Base-by-base conservation (phyloP, 176 grass and related monocot genomes). In the Ensete ventricosum region DNA sequence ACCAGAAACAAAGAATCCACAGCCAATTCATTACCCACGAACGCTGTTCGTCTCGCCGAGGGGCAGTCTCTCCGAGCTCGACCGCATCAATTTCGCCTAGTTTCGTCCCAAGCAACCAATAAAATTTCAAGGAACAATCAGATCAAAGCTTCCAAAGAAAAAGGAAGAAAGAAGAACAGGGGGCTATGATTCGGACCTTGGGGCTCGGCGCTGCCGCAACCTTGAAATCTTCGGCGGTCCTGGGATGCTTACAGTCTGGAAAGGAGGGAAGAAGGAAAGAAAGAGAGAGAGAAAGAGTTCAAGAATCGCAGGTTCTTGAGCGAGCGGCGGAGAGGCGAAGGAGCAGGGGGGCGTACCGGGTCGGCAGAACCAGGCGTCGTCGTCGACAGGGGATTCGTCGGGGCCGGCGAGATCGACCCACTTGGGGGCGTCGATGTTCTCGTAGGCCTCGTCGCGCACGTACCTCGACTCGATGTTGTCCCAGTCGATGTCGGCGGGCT, bases 401-500 rank as follows among this genome's bases (percentile, higher is more conserved):
- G 82, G 81, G 74, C 76, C 63, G 54, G 80, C 49, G 76, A 99
- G 88, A 77, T 99, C 90, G 52, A 79, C 78, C 95, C 95, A 99
- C 72, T 51, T 89, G 16, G 95, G 95, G 14, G 95, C 95, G 29
- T 82, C 48, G 82, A 99, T 99, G 80, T 76, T 83, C 84, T 99
- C 95, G 83, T 89, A 91, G 29, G 86, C 85, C 55, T 99, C 95
- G 76, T 99, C 95, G 22, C 84, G 83, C 53, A 91, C 86, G 80
- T 73, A 99, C 34, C 82, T 84, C 59, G 88, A 99, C 73, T 87
- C 90, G 80, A 89, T 78, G 81, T 67, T 79, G 79, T 71, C 91
- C 95, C 95, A 99, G 80, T 99, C 95, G 71, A 99, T 89, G 86
- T 91, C 86, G 68, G 83, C 82, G 58, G 86, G 95, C 81, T 99